Base-by-base conservation (phyloP, 1,284 basidiomycete genomes). In the Ceratobasidium theobromae region DNA sequence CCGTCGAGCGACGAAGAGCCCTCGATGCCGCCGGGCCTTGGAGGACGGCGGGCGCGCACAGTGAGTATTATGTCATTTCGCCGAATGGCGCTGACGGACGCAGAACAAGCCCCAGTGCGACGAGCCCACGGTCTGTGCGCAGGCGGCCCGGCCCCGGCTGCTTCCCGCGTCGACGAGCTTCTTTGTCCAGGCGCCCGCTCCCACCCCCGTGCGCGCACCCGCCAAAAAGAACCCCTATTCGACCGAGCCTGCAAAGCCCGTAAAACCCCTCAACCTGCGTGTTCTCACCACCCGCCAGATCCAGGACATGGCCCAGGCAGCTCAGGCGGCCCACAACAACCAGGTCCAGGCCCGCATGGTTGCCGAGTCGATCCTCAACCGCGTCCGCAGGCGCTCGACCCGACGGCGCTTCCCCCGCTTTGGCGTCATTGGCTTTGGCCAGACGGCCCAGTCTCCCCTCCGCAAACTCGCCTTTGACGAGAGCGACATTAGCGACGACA, bases 301-400 rank as follows among this genome's bases (percentile, higher is more conserved):
- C 58, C 58, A 62, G 58, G 58, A 62, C 18, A 62, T 62, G 58
- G 58, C 58, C 21, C 58, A 48, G 33, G 58, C 58, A 9, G 58
- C 58, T 12, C 58, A 62, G 48, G 11, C 33, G 6, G 58, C 58
- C 9, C 58, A 62, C 58, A 62, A 62, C 48, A 62, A 52, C 48
- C 58, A 62, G 58, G 58, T 62, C n/a, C 58, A 62, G 46, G 58
- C 58, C 11, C 58, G 58, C 48, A 62, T 62, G 58, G 58, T 62
- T 16, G 57, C 57, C 58, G 58, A 62, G 58, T 62, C 58, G 2
- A 62, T 62, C 58, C 35, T 62, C 18, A 62, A 62, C 33, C 58
- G 58, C 32, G 58, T 62, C 45, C 32, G 58, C 25, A 62, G 58
- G 33, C 58, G 58, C 46, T 51, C 58, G 4, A 46, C 51, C 23